Evolutionary conservation across 2,329 filamentous ascomycete species (phyloP), one percentile per base, ranked within the genome.

Genomic region (Cytospora mali): DNA sequence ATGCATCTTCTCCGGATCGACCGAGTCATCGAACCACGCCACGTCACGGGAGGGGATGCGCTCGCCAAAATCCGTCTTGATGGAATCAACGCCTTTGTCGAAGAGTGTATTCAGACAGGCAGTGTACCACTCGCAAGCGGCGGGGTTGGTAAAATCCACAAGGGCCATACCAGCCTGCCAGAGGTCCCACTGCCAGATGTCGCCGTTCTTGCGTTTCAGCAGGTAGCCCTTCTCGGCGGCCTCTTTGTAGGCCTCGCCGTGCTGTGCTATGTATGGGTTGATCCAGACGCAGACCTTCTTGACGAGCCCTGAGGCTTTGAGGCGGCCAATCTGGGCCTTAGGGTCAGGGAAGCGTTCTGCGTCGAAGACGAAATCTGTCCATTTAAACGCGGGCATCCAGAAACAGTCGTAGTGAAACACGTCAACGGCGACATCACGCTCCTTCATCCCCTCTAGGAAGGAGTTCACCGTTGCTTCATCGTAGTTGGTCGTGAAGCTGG

Each of bases 401-500:
- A 91, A 92, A 73, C 86, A 90, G 71, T 92, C 89, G 67, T 89
- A 92, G 73, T 92, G 89, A 74, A 92, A 91, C 3, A 91, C 88
- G 42, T 88, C 84, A 1, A 92, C 81, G 0, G 87, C 85, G 18
- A 88, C 88, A 52, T 84, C 81, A 2, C 87, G 82, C 55, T 83
- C 77, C 65, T 81, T 82, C 85, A 92, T 91, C 13, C 88, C 88
- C 68, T 89, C 83, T 25, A 91, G 80, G 73, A 91, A 91, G 11
- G 80, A 80, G 52, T 79, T 85, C 28, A 91, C 88, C 0, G 88
- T 91, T 23, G 80, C 73, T 73, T 91, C 88, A 66, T 89, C 87
- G 70, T 92, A 92, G 66, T 84, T 84, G 3, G 89, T 91, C 2
- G 88, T 91, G 75, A 91, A 92, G 65, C 85, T 89, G 16, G 90